Percentiles rank a stretch among this genome's conserved stretches.
Conservation (phyloP, 2,329 filamentous ascomycete genomes). For the Coniochaeta sp. region DNA sequence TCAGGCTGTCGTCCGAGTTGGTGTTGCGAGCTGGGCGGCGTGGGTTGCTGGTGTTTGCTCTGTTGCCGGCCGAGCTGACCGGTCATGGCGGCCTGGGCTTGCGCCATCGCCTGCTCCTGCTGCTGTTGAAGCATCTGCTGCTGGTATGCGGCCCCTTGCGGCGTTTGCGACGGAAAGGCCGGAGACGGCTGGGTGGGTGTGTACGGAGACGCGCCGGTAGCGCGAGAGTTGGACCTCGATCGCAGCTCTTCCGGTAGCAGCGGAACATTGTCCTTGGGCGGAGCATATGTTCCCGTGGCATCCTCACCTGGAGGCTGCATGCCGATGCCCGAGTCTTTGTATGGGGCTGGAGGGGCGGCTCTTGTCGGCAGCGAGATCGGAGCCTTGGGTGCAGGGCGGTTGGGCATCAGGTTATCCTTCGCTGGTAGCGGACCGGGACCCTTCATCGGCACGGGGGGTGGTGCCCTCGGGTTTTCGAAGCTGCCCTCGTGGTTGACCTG, state of each 20-base stretch:
- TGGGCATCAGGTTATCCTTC: conserved; percentile 65
- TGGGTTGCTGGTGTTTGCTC: conserved; percentile 60
- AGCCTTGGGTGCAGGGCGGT: conserved; percentile 80
- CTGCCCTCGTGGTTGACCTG: conserved; percentile 79
- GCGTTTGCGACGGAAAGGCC: conserved; percentile 20
- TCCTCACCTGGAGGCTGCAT: conserved; percentile 55
- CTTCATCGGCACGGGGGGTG: conserved; percentile 72
- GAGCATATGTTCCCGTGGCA: conserved; percentile 33
- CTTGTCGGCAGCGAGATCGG: conserved; percentile 57
- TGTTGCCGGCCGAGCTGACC: conserved; percentile 64
- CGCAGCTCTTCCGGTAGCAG: conserved; percentile 62
- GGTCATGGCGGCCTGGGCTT: conserved; percentile 70
- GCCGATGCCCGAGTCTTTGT: conserved; percentile 59
- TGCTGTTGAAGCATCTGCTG: conserved; percentile 69
- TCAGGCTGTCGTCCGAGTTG: conserved; percentile 27
- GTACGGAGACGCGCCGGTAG: conserved; percentile 45
- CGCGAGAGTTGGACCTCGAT: conserved; percentile 61
- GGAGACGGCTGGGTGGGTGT: conserved; percentile 35
- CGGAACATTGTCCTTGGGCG: conserved; percentile 46
- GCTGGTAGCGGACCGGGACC: conserved; percentile 37
- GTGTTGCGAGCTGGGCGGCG: conserved; percentile 46
- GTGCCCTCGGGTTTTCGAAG: conserved; percentile 93
- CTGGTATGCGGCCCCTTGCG: conserved; percentile 45
- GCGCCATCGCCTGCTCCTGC: conserved; percentile 76
- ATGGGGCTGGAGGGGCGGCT: conserved; percentile 48